Percentiles rank a stretch among this genome's conserved stretches.
Conservation (phyloP, 257 asterid genomes). For the Coffea eugenioides region DNA sequence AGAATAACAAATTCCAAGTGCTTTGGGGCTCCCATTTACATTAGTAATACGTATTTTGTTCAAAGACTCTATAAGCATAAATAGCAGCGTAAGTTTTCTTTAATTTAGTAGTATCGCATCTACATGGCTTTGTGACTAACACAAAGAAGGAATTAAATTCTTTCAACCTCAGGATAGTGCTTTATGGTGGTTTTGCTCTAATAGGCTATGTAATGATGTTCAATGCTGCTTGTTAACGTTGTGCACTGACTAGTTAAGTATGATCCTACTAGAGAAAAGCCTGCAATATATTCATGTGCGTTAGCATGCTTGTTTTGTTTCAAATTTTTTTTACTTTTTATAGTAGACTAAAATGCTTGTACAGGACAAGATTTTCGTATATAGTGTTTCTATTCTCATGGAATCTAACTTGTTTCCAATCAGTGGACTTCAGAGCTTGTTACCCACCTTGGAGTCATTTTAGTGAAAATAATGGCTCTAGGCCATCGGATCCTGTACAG, state of each 20-base stretch:
- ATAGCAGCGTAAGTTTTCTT: neutral
- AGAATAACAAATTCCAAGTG: no score
- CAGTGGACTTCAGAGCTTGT: conserved; percentile 27
- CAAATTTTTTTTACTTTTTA: neutral
- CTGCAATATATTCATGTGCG: neutral
- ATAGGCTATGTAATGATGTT: neutral
- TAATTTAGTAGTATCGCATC: neutral
- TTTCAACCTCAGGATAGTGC: conserved; percentile 5
- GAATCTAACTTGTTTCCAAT: neutral
- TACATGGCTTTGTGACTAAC: neutral
- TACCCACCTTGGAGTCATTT: conserved; percentile 22
- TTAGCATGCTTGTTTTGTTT: neutral
- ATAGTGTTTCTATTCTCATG: neutral
- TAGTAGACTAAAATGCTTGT: neutral
- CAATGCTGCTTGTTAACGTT: neutral
- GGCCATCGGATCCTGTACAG: conserved; percentile 20
- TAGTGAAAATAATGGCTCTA: conserved; percentile 30
- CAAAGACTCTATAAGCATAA: neutral
- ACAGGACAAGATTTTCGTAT: neutral
- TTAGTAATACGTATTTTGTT: neutral
- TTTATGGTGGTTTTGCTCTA: neutral
- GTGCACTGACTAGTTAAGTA: neutral
- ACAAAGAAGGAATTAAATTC: neutral
- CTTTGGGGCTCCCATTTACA: neutral
- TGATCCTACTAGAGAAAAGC: neutral